Conservation (phyloP, 192 early-diverging fungal genomes). For the Entomortierella lignicola region DNA sequence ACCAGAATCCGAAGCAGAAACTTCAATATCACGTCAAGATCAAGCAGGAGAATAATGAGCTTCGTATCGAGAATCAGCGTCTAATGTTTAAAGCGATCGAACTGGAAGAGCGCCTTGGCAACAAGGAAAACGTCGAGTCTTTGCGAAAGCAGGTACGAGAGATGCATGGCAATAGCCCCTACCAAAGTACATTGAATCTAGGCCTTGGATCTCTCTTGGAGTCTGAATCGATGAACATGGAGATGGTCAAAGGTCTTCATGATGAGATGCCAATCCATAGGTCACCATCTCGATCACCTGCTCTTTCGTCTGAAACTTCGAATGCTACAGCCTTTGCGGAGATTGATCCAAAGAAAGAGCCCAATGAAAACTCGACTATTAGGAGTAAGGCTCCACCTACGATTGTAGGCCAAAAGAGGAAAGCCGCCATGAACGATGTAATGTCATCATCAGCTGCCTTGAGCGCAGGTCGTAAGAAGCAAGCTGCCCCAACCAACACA, state of each 20-base stretch:
- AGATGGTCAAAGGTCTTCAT: slow-evolving; percentile 22
- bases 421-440: slow-evolving; percentile 16
- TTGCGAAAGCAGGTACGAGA: slow-evolving; percentile 43
- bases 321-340: not conserved
- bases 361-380: not conserved
- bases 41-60: slow-evolving; percentile 58
- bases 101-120: slow-evolving; percentile 45
- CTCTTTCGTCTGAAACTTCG: slow-evolving; percentile 20
- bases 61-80: slow-evolving; percentile 53
- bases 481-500: not conserved
- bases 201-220: slow-evolving; percentile 1
- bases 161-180: slow-evolving; percentile 39
- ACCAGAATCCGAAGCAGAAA: slow-evolving; percentile 55
- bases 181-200: slow-evolving; percentile 14
- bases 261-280: slow-evolving; percentile 18
- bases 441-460: not conserved
- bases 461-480: slow-evolving; percentile 21
- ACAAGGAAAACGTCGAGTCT: slow-evolving; percentile 52
- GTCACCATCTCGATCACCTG: slow-evolving; percentile 21
- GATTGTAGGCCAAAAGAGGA: slow-evolving; percentile 23
- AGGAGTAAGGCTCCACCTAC: not conserved
- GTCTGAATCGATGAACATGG: slow-evolving; percentile 10
- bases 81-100: slow-evolving; percentile 52
- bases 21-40: slow-evolving; percentile 59
- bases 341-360: not conserved